phyloP scores from a whole-genome alignment of 805 yeast species.

The Suhomyces xylopsoci region DNA sequence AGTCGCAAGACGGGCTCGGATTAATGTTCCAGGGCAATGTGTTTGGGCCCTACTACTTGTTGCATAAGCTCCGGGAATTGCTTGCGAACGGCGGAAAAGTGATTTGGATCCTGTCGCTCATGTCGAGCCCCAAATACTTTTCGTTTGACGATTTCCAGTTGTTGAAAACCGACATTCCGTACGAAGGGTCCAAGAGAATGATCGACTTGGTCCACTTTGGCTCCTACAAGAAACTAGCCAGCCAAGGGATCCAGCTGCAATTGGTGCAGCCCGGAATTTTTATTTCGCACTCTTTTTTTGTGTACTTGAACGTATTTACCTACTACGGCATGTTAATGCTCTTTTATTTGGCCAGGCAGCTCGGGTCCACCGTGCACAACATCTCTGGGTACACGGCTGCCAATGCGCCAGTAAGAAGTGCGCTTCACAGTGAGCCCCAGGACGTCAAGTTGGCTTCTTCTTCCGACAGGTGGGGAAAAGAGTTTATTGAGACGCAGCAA shows the following conservation, averaged over 20 bases:
- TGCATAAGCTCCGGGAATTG: slow-evolving; percentile 59
- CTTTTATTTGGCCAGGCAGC: slow-evolving; percentile 76
- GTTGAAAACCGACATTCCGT: slow-evolving; percentile 59
- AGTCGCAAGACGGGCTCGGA: slow-evolving; percentile 77
- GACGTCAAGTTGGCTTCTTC: slow-evolving; percentile 70
- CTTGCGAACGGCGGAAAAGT: slow-evolving; percentile 63
- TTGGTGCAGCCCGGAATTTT: slow-evolving; percentile 93
- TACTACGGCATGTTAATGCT: slow-evolving; percentile 81
- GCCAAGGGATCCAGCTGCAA: slow-evolving; percentile 59
- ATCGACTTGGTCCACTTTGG: slow-evolving; percentile 81
- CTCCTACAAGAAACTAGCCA: slow-evolving; percentile 50
- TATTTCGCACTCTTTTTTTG: slow-evolving; percentile 74
- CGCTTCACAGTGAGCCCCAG: slow-evolving; percentile 50
- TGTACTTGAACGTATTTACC: slow-evolving; percentile 72
- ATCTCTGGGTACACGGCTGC: slow-evolving; percentile 89
- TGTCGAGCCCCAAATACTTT: slow-evolving; percentile 73
- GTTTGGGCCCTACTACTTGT: slow-evolving; percentile 89
- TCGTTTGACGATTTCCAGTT: slow-evolving; percentile 76
- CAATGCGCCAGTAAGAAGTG: slow-evolving; percentile 65
- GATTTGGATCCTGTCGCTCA: slow-evolving; percentile 85
- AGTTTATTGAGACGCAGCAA: slow-evolving; percentile 53
- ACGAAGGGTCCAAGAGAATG: slow-evolving; percentile 88
- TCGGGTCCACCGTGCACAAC: slow-evolving; percentile 88
- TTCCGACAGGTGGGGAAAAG: slow-evolving; percentile 59
- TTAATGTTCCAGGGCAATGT: slow-evolving; percentile 91